Percentiles rank a stretch among this genome's conserved stretches.
Evolutionary conservation across 73 alveolate species (phyloP).

Genomic region (Halteria grandinella): DNA sequence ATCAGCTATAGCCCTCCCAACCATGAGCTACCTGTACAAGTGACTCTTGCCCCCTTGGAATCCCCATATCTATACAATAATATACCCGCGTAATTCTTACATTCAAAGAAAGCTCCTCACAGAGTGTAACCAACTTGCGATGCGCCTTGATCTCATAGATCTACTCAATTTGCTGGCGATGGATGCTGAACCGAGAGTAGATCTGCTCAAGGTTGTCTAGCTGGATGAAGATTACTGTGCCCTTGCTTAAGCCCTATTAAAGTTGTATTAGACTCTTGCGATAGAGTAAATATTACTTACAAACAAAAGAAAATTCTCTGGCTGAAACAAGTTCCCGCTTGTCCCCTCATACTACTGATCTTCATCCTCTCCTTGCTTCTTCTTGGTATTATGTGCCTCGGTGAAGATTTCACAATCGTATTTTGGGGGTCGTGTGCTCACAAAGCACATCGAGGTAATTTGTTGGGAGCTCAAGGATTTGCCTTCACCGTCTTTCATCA

Average conservation of each 20-base stretch:
- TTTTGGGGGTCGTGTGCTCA: conserved; percentile 62
- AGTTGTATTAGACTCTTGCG: not conserved
- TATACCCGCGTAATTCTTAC: not conserved
- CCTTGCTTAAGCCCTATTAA: conserved; percentile 60
- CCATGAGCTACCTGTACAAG: conserved; percentile 27
- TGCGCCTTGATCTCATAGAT: conserved; percentile 35
- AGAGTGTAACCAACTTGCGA: conserved; percentile 25
- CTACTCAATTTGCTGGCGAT: conserved; percentile 47
- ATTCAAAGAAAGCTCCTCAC: conserved; percentile 56
- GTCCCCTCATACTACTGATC: too few species aligned
- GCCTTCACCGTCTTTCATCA: conserved; percentile 45
- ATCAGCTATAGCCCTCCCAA: conserved; percentile 40
- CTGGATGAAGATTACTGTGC: conserved; percentile 65
- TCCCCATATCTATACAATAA: conserved; percentile 60
- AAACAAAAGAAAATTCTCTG: not conserved
- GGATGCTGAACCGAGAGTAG: conserved; percentile 68
- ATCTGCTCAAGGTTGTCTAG: conserved; percentile 56
- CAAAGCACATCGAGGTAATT: conserved; percentile 54
- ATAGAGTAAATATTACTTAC: not conserved
- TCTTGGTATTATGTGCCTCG: not conserved
- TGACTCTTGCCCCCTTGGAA: conserved; percentile 31
- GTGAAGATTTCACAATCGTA: conserved; percentile 65
- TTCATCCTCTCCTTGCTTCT: too few species aligned
- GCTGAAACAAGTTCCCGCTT: not conserved
- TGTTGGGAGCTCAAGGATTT: conserved; percentile 46